A percentile compares a stretch with the other conserved stretches of the same genome.
phyloP scores from a whole-genome alignment of 768 basidiomycete genomes.

The Auriscalpium orientale region DNA sequence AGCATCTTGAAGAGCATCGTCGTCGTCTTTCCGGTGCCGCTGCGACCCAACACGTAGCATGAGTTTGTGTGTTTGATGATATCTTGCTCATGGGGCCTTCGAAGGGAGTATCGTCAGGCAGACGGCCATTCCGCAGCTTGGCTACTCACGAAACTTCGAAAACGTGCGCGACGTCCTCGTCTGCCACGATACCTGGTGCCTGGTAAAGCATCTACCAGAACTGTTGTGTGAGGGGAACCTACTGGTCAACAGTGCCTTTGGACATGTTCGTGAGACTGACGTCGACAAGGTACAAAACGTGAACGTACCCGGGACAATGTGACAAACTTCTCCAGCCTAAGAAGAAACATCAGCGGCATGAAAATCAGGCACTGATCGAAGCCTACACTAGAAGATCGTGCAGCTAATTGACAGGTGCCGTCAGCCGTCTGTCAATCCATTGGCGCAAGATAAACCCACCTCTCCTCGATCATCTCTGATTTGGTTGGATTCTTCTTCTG shows the following conservation, averaged over 20 bases:
- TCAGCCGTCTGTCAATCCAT: too few relatives aligned
- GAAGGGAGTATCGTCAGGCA: background rate
- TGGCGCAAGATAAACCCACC: slow-evolving; percentile 21
- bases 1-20: slow-evolving; percentile 76
- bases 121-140: too few relatives aligned
- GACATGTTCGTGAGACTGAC: background rate
- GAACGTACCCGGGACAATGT: slow-evolving; percentile 27
- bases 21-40: slow-evolving; percentile 74
- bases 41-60: slow-evolving; percentile 33
- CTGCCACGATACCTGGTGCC: slow-evolving; percentile 9
- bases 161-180: slow-evolving; percentile 6
- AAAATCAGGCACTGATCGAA: too few relatives aligned
- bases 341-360: background rate
- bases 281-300: slow-evolving; percentile 34
- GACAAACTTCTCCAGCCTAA: slow-evolving; percentile 22
- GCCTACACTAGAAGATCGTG: too few relatives aligned
- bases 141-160: slow-evolving; percentile 11
- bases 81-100: slow-evolving; percentile 8
- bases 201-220: background rate
- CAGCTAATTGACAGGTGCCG: too few relatives aligned
- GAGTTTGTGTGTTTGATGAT: slow-evolving; percentile 9
- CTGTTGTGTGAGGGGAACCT: background rate
- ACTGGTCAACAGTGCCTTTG: background rate
- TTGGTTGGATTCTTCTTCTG: slow-evolving; percentile 19
- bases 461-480: slow-evolving; percentile 40